phyloP scores from a whole-genome alignment of 805 yeast species.

The Saccharomycopsis sp. region DNA sequence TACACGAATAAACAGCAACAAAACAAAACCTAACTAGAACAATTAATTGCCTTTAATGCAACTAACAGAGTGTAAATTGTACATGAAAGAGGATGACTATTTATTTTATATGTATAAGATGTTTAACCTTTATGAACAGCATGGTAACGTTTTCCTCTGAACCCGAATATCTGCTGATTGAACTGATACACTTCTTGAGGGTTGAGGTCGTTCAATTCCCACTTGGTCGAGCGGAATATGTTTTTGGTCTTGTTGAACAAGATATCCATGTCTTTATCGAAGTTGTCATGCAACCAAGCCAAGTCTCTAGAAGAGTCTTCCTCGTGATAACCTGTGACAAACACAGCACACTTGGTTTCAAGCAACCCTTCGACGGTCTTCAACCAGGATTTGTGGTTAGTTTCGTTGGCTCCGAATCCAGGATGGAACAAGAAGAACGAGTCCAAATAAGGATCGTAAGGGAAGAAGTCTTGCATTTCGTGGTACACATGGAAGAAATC shows the following conservation, averaged over 20 bases:
- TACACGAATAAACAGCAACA: background rate
- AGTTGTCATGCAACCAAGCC: conserved; percentile 60
- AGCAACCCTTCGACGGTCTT: conserved; percentile 79
- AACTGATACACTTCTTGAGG: conserved; percentile 93
- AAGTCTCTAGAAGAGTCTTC: conserved; percentile 65
- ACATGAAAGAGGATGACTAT: background rate
- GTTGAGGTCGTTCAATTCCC: conserved; percentile 87
- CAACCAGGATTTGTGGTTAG: conserved; percentile 81
- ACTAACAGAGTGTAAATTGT: background rate
- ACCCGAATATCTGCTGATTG: conserved; percentile 83
- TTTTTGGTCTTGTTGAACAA: conserved; percentile 70
- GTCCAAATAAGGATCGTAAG: conserved; percentile 95
- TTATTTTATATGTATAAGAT: background rate
- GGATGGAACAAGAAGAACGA: conserved; percentile 94
- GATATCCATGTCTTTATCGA: conserved; percentile 71
- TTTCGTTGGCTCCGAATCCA: conserved; percentile 79
- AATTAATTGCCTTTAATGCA: background rate
- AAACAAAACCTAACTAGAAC: background rate
- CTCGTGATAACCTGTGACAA: conserved; percentile 84
- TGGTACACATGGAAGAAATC: conserved; percentile 87
- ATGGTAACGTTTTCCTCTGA: conserved; percentile 95
- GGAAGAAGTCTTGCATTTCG: conserved; percentile 91
- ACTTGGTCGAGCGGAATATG: conserved; percentile 77
- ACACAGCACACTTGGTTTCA: conserved; percentile 90
- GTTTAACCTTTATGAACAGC: conserved; percentile 34